Evolutionary conservation across 2,329 filamentous ascomycete genomes (phyloP).

Genomic region (Fusarium phyllophilum): DNA sequence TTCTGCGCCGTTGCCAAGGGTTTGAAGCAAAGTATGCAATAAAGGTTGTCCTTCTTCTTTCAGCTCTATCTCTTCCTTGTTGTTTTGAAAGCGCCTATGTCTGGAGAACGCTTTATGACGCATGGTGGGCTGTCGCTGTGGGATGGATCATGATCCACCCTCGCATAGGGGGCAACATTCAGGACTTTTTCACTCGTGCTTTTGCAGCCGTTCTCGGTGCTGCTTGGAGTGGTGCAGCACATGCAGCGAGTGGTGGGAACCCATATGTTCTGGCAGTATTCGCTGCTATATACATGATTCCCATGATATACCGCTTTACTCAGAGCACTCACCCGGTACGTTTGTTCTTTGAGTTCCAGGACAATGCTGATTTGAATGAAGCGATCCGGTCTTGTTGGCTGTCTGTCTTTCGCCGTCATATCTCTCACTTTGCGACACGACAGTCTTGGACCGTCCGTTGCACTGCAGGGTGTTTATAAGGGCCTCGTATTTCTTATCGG

Average conservation of each 20-base stretch:
- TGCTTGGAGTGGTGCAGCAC: conserved; percentile 64
- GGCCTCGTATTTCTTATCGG: conserved; percentile 64
- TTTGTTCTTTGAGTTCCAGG: not conserved
- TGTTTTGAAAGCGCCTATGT: conserved; percentile 53
- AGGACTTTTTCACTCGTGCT: conserved; percentile 64
- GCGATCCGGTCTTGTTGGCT: conserved; percentile 68
- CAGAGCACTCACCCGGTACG: conserved; percentile 64
- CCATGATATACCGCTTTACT: conserved; percentile 67
- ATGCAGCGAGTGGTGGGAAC: conserved; percentile 61
- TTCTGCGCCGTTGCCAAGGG: conserved; percentile 64
- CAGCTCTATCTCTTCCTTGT: conserved; percentile 63
- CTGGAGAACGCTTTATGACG: conserved; percentile 67
- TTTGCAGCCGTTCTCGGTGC: conserved; percentile 62
- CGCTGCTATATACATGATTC: conserved; percentile 66
- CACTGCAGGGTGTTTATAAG: conserved; percentile 56
- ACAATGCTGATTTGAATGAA: conserved; percentile 37
- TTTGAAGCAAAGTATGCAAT: conserved; percentile 68
- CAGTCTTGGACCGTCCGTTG: conserved; percentile 47
- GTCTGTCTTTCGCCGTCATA: conserved; percentile 65
- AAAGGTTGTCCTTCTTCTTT: conserved; percentile 63
- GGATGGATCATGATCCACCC: conserved; percentile 64
- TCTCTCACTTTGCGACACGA: conserved; percentile 55
- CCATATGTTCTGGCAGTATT: conserved; percentile 66
- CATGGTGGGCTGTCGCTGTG: conserved; percentile 68
- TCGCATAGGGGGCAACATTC: conserved; percentile 66